Evolutionary conservation across 345 rosid genomes (phyloP).

Genomic region (Acer saccharum): DNA sequence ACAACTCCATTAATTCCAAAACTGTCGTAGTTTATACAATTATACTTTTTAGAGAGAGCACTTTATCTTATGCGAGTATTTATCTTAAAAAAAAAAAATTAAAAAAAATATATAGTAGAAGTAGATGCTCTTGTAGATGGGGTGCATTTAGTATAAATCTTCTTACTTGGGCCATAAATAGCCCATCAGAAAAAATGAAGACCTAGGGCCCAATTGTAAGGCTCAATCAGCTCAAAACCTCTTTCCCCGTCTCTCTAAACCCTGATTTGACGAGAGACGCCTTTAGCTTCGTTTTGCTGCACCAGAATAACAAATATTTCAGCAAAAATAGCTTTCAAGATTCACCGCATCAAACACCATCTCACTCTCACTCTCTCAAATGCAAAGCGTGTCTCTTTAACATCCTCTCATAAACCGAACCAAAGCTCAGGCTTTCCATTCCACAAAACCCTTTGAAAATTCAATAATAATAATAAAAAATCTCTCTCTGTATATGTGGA

Average conservation of each 20-base stretch:
- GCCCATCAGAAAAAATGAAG: not conserved
- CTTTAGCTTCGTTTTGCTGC: not conserved
- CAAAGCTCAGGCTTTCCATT: not conserved
- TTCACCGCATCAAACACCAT: not conserved
- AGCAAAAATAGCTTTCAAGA: not conserved
- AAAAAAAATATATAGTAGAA: no score
- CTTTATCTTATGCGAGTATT: no score
- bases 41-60: no score
- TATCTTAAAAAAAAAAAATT: no score
- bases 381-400: conserved; percentile 41
- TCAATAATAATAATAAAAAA: not conserved
- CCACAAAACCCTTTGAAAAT: conserved; percentile 10
- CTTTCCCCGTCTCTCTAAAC: not conserved
- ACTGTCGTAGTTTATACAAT: no score
- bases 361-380: conserved; percentile 15
- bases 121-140: no score
- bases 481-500: conserved; percentile 4
- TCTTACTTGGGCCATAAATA: not conserved
- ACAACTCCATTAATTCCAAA: no score
- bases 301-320: not conserved
- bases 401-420: conserved; percentile 16
- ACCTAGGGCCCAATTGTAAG: not conserved
- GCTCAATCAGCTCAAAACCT: not conserved
- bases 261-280: not conserved
- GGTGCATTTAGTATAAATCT: no score